A percentile compares a stretch with the other conserved stretches of the same genome.
These are phyloP conservation scores for Flaveria linearis DNA, from an alignment of 129 eudicot genomes.

Conservation along the genomic window DNA sequence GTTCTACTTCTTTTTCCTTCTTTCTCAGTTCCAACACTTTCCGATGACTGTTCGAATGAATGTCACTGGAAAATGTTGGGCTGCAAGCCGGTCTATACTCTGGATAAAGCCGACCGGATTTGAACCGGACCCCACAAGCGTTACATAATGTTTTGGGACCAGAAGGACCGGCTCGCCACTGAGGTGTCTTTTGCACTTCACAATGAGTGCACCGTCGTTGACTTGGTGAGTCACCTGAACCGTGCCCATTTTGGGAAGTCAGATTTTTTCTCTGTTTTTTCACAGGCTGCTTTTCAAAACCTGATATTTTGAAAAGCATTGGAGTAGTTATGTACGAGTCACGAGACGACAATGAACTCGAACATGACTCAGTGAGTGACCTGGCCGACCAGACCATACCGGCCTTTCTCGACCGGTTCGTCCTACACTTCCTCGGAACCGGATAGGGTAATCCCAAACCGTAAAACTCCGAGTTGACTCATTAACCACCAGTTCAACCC, in stretches of 20 bases:
- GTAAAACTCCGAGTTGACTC: slow-evolving; percentile 33
- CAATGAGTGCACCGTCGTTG: slow-evolving; percentile 84
- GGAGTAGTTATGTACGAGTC: slow-evolving; percentile 52
- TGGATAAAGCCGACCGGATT: slow-evolving; percentile 91
- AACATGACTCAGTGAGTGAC: slow-evolving; percentile 56
- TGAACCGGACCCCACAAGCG: slow-evolving; percentile 98
- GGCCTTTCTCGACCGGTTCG: slow-evolving; percentile 44
- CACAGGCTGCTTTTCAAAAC: slow-evolving; percentile 40
- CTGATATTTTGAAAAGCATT: slow-evolving; percentile 39
- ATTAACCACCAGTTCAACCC: slow-evolving; percentile 37
- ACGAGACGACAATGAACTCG: slow-evolving; percentile 47
- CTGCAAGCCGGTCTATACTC: slow-evolving; percentile 98
- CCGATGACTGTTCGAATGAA: slow-evolving; percentile 91
- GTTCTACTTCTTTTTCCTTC: slow-evolving; percentile 54
- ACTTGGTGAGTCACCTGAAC: slow-evolving; percentile 31
- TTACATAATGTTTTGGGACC: slow-evolving; percentile 94
- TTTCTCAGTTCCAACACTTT: slow-evolving; percentile 88
- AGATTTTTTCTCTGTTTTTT: slow-evolving; percentile 50
- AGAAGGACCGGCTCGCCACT: slow-evolving; percentile 94
- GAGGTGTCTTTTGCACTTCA: slow-evolving; percentile 89
- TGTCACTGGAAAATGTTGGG: slow-evolving; percentile 73
- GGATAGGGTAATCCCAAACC: slow-evolving; percentile 45
- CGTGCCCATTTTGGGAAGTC: slow-evolving; percentile 21
- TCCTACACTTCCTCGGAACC: slow-evolving; percentile 61
- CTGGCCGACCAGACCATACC: slow-evolving; percentile 49